These are phyloP conservation scores for Magnolia changhungtana DNA, from an alignment of 164 flowering plant species.

Conservation along the genomic window DNA sequence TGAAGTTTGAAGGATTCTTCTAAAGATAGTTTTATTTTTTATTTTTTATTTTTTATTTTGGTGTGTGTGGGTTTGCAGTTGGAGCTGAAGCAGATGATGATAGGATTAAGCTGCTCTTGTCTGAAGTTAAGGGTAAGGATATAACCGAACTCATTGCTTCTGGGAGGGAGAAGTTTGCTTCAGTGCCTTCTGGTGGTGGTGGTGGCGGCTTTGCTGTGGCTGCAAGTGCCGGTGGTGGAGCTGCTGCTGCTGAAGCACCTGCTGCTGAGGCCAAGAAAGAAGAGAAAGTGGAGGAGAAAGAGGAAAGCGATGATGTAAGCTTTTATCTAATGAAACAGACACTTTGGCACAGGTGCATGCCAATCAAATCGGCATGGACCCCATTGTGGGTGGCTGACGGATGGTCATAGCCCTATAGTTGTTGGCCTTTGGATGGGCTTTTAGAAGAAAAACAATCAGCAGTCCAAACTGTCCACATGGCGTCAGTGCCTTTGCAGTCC, in stretches of 20 bases:
- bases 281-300: constrained; percentile 66
- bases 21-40: no score
- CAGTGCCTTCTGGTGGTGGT: constrained; percentile 82
- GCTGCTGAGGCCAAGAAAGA: constrained; percentile 55
- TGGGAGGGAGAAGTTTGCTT: constrained; percentile 83
- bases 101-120: constrained; percentile 55
- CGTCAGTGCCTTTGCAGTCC: neutral
- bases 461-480: neutral
- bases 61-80: constrained; percentile 30
- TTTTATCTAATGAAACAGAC: neutral
- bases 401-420: neutral
- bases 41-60: no score
- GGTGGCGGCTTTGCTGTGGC: constrained; percentile 39
- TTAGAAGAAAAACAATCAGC: neutral
- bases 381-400: no score
- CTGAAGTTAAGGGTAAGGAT: constrained; percentile 68
- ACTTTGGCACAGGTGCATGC: neutral
- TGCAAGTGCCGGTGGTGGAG: constrained; percentile 41
- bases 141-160: constrained; percentile 72
- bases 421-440: neutral
- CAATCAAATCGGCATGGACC: no score
- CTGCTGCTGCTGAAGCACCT: constrained; percentile 38
- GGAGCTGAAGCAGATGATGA: constrained; percentile 75
- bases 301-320: constrained; percentile 65
- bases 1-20: no score